These are phyloP conservation scores for Aspergillus terreus DNA, from an alignment of 2,329 filamentous ascomycete genomes.

Conservation along the genomic window DNA sequence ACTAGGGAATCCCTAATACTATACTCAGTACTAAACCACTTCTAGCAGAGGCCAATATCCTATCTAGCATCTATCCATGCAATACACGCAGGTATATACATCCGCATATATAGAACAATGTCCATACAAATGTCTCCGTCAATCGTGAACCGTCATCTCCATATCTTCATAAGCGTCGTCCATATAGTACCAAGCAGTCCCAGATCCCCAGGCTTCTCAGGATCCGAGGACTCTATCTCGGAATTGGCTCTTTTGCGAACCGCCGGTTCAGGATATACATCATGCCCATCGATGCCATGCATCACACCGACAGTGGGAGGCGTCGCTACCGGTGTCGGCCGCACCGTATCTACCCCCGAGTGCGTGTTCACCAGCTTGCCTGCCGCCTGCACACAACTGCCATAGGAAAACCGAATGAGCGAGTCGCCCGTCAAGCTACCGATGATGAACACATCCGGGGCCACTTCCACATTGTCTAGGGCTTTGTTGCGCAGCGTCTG, in stretches of 20 bases:
- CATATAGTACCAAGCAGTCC: background rate
- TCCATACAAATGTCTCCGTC: background rate
- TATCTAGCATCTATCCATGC: background rate
- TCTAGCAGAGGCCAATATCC: too few species aligned
- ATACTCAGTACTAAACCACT: too few species aligned
- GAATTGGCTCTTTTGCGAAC: background rate
- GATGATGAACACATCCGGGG: conserved; percentile 52
- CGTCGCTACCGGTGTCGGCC: conserved; percentile 1
- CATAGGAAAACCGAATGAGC: conserved; percentile 57
- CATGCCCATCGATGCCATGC: conserved; percentile 38
- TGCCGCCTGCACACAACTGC: conserved; percentile 56
- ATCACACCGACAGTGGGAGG: conserved; percentile 26
- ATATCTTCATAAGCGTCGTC: background rate
- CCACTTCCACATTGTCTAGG: conserved; percentile 51
- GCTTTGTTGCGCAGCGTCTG: conserved; percentile 53
- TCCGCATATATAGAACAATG: background rate
- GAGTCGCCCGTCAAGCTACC: conserved; percentile 60
- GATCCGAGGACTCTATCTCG: background rate
- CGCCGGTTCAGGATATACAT: conserved; percentile 13
- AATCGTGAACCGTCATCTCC: background rate
- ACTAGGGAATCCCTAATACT: too few species aligned
- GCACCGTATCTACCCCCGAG: conserved; percentile 14
- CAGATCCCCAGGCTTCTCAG: background rate
- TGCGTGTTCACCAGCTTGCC: conserved; percentile 44
- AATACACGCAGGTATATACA: background rate